Percentiles rank a stretch among this genome's conserved stretches.
These are phyloP conservation scores for Linaria vulgaris DNA, from an alignment of 257 asterid genomes.

Conservation along the genomic window DNA sequence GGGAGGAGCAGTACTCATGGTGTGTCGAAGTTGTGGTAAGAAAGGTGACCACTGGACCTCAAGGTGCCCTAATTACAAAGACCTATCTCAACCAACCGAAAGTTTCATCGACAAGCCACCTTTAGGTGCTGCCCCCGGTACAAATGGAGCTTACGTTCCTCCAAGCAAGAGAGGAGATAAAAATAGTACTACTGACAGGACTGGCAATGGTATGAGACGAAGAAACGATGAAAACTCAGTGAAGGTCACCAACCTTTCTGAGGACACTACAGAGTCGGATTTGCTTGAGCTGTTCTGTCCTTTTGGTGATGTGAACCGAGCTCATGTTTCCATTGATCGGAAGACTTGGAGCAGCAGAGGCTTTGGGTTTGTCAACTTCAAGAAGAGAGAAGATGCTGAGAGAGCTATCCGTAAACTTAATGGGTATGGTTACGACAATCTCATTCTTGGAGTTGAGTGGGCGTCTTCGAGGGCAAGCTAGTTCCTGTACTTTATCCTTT, in stretches of 20 bases:
- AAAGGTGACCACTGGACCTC: constrained; percentile 99
- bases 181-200: constrained; percentile 43
- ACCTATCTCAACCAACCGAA: constrained; percentile 67
- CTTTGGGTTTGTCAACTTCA: constrained; percentile 88
- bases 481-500: too few relatives aligned
- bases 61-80: constrained; percentile 94
- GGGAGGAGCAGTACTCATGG: constrained; percentile 86
- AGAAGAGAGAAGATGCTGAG: constrained; percentile 81
- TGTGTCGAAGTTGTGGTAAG: constrained; percentile 84
- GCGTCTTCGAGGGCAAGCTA: constrained; percentile 75
- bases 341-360: constrained; percentile 82
- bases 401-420: constrained; percentile 90
- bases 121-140: constrained; percentile 38
- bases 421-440: constrained; percentile 91
- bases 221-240: constrained; percentile 91
- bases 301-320: constrained; percentile 76
- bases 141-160: constrained; percentile 72
- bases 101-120: constrained; percentile 64
- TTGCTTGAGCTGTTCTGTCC: constrained; percentile 84
- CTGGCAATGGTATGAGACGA: constrained; percentile 75
- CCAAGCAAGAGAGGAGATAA: constrained; percentile 76
- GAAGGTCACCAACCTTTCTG: constrained; percentile 88
- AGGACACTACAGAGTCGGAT: constrained; percentile 92
- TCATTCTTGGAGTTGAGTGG: constrained; percentile 95
- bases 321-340: constrained; percentile 81